A percentile compares a stretch with the other conserved stretches of the same genome.
These are phyloP conservation scores for Poronia punctata DNA, from an alignment of 495 filamentous ascomycete species.

Conservation along the genomic window DNA sequence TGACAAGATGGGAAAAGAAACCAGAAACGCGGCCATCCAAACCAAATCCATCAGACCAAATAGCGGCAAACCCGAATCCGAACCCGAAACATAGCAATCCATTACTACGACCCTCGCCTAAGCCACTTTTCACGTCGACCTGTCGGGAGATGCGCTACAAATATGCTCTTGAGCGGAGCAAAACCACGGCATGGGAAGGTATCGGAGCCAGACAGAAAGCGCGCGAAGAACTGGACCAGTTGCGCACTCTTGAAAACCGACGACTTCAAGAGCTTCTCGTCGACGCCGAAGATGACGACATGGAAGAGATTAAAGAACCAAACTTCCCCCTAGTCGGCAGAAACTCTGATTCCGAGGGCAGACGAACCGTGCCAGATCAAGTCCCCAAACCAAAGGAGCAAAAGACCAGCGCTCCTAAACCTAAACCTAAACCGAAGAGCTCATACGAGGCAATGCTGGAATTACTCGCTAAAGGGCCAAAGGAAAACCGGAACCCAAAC, in stretches of 20 bases:
- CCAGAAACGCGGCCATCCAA: background rate
- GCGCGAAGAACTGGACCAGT: conserved; percentile 8
- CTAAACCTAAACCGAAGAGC: conserved; percentile 8
- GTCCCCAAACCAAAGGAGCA: conserved; percentile 8
- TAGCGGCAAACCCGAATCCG: background rate
- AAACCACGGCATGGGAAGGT: conserved; percentile 16
- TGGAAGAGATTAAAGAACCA: background rate
- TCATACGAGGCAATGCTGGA: conserved; percentile 23
- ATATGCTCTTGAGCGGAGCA: conserved; percentile 14
- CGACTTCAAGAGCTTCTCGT: conserved; percentile 2
- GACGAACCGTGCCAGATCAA: background rate
- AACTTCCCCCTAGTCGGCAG: background rate
- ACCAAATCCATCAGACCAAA: background rate
- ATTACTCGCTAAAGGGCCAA: conserved; percentile 9
- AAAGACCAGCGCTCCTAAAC: conserved; percentile 3
- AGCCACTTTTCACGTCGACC: conserved; percentile 15
- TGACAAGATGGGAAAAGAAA: conserved; percentile 1
- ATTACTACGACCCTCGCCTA: conserved; percentile 9
- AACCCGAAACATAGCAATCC: background rate
- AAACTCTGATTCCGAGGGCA: background rate
- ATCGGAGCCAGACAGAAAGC: conserved; percentile 7
- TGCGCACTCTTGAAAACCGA: conserved; percentile 12
- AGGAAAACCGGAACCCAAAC: conserved; percentile 10
- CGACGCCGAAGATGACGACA: background rate
- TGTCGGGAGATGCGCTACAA: conserved; percentile 10